Conservation (phyloP, 208 protist genomes). For the Leishmania braziliensis region DNA sequence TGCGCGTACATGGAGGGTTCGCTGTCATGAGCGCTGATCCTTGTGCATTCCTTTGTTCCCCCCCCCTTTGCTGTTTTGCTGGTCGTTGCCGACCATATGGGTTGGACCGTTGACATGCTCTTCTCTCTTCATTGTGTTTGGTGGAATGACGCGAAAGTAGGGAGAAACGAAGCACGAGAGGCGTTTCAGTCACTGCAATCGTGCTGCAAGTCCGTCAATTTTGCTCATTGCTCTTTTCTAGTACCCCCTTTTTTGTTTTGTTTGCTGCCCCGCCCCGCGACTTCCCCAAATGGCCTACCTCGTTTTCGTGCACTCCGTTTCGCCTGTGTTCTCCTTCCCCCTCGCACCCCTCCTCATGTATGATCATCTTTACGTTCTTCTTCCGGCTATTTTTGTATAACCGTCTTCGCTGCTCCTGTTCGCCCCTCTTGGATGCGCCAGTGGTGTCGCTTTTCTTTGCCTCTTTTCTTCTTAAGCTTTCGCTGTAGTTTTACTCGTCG, state of each 20-base stretch:
- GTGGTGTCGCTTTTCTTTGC: not conserved
- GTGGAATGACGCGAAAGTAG: not conserved
- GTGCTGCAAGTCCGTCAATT: not conserved
- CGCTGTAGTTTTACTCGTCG: not conserved
- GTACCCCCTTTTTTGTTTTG: not conserved
- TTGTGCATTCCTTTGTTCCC: not conserved
- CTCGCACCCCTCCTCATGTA: not conserved
- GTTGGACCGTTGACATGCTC: not conserved
- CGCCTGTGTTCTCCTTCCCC: not conserved
- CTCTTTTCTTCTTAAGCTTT: not conserved
- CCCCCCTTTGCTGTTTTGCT: not conserved
- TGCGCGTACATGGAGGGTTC: not conserved
- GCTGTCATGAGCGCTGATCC: not conserved
- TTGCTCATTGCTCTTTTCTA: not conserved
- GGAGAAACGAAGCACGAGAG: not conserved
- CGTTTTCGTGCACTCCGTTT: not conserved
- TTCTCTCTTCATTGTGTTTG: not conserved
- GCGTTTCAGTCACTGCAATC: not conserved
- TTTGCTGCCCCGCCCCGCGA: not conserved
- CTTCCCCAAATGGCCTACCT: not conserved
- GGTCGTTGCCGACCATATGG: not conserved
- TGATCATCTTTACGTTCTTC: not conserved
- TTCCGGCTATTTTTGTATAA: not conserved
- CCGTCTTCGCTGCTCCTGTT: not conserved
- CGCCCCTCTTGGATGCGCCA: not conserved